Evolutionary conservation across 2,329 filamentous ascomycete genomes (phyloP).

Genomic region (Xylaria digitata): DNA sequence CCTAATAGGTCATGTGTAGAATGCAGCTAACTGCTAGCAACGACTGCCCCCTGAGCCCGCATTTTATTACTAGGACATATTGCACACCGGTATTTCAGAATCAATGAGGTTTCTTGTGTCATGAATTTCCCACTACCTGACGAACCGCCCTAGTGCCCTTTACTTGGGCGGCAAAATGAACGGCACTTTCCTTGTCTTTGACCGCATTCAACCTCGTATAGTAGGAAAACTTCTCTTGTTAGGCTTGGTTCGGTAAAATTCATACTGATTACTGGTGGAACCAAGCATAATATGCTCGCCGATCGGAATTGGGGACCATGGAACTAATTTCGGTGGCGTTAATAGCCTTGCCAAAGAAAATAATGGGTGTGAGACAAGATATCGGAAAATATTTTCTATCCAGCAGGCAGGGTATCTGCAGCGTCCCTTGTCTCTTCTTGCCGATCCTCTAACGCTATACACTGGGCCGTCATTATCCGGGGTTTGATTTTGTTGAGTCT

Average conservation of each 20-base stretch:
- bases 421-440: background rate
- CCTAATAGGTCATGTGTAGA: background rate
- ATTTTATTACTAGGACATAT: background rate
- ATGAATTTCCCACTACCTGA: background rate
- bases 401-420: background rate
- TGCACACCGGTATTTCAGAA: background rate
- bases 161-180: background rate
- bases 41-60: background rate
- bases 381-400: background rate
- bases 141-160: background rate
- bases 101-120: background rate
- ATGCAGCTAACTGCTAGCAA: background rate
- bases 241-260: conserved; percentile 1
- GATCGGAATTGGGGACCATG: conserved; percentile 1
- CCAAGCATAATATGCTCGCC: conserved; percentile 6
- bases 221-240: background rate
- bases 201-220: background rate
- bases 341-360: background rate
- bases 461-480: background rate
- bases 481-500: background rate
- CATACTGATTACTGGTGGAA: background rate
- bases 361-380: background rate
- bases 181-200: background rate
- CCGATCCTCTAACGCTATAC: background rate
- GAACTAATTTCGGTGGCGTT: background rate